Evolutionary conservation across 2,329 filamentous ascomycete species (phyloP).

Genomic region (Arachnomyces sp.): DNA sequence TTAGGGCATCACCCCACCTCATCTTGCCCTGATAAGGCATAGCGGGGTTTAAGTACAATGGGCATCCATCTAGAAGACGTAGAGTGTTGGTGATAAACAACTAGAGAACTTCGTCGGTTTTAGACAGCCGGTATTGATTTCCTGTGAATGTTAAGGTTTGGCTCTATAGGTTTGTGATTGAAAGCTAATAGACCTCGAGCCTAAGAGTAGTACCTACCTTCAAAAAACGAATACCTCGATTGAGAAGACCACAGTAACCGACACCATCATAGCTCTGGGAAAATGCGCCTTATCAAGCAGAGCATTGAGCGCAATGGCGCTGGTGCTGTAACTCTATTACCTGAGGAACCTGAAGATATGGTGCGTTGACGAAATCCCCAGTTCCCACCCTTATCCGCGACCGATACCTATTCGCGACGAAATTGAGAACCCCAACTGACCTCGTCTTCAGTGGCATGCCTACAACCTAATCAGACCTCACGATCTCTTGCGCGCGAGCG

Average conservation of each 20-base stretch:
- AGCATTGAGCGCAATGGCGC: constrained; percentile 60
- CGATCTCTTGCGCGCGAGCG: constrained; percentile 59
- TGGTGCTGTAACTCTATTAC: constrained; percentile 58
- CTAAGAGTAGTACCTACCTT: too few species aligned
- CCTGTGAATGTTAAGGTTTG: too few species aligned
- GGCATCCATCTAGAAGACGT: too few species aligned
- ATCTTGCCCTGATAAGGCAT: too few species aligned
- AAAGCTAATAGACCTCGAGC: too few species aligned
- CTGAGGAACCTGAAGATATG: constrained; percentile 71
- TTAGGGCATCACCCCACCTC: too few species aligned
- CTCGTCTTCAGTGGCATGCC: constrained; percentile 56
- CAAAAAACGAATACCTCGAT: neutral
- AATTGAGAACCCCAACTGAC: neutral
- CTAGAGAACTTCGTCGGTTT: too few species aligned
- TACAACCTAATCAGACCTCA: constrained; percentile 63
- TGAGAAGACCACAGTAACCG: constrained; percentile 1
- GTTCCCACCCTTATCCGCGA: neutral
- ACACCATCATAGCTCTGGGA: neutral
- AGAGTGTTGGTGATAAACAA: too few species aligned
- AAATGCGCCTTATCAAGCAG: constrained; percentile 61
- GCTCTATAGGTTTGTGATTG: too few species aligned
- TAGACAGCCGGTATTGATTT: too few species aligned
- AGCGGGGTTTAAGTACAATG: too few species aligned
- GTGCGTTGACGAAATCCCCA: constrained; percentile 30
- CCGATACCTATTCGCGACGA: neutral